These are phyloP conservation scores for Euphorbia pulcherrima DNA, from an alignment of 345 rosid genomes.

Conservation along the genomic window DNA sequence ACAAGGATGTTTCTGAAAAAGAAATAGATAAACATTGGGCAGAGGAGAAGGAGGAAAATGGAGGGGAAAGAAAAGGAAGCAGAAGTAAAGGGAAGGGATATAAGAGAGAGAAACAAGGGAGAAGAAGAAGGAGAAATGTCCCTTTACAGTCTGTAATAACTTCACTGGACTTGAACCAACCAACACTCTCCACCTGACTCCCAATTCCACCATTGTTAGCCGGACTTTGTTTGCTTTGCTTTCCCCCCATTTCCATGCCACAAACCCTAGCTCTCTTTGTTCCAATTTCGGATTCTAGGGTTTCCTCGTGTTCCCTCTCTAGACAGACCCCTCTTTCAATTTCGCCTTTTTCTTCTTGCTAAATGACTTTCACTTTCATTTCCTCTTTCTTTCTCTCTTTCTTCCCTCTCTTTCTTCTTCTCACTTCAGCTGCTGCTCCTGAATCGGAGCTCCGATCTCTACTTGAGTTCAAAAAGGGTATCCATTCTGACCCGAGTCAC, in stretches of 20 bases:
- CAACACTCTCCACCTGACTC: constrained; percentile 23
- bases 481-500: constrained; percentile 43
- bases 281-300: background rate
- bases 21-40: background rate
- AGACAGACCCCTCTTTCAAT: background rate
- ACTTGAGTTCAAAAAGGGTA: constrained; percentile 88
- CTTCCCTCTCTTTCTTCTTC: background rate
- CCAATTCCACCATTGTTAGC: constrained; percentile 37
- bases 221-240: constrained; percentile 6
- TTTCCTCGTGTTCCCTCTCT: background rate
- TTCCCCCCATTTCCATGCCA: background rate
- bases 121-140: background rate
- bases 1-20: background rate
- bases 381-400: background rate
- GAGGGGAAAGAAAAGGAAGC: background rate
- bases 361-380: constrained; percentile 9
- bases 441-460: constrained; percentile 56
- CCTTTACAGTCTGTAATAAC: constrained; percentile 51
- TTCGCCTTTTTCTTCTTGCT: background rate
- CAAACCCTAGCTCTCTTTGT: constrained; percentile 16
- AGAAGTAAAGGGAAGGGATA: background rate
- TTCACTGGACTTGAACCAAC: constrained; percentile 35
- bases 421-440: constrained; percentile 18
- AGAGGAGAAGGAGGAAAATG: background rate
- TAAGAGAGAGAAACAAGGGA: too few relatives aligned